Percentiles rank a stretch among this genome's conserved stretches.
phyloP scores from a whole-genome alignment of 257 asterid genomes.

The Fraxinus anomala region DNA sequence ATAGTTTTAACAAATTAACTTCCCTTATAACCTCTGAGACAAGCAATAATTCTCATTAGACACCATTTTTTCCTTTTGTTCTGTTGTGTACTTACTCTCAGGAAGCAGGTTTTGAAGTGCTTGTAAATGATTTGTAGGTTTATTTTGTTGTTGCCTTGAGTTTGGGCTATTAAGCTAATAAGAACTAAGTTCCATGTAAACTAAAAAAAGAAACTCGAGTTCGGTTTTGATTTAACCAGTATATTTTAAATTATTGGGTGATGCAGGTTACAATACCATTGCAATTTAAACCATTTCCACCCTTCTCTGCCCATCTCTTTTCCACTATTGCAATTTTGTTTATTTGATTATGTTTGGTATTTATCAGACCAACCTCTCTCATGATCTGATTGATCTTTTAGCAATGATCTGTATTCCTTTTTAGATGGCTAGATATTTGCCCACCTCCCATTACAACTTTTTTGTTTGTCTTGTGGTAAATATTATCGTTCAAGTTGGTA shows the following conservation, averaged over 20 bases:
- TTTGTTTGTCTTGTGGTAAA: background rate
- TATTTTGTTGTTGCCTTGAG: background rate
- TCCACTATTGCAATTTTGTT: background rate
- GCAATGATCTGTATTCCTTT: background rate
- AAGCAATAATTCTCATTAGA: background rate
- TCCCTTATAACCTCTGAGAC: background rate
- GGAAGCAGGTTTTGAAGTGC: background rate
- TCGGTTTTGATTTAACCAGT: background rate
- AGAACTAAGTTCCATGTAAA: background rate
- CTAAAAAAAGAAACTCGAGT: background rate
- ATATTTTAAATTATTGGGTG: background rate
- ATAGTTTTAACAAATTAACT: background rate
- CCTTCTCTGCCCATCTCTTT: background rate
- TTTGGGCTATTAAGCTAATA: background rate
- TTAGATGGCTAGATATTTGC: background rate
- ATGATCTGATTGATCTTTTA: background rate
- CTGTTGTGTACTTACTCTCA: background rate
- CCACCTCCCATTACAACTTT: background rate
- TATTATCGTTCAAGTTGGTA: background rate
- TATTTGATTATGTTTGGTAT: background rate
- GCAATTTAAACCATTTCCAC: background rate
- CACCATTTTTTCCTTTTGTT: background rate
- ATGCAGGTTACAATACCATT: background rate
- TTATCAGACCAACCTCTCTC: background rate
- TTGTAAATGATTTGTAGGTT: background rate